phyloP scores from a whole-genome alignment of 2,329 filamentous ascomycete genomes.

The Conoideocrella luteorostrata region DNA sequence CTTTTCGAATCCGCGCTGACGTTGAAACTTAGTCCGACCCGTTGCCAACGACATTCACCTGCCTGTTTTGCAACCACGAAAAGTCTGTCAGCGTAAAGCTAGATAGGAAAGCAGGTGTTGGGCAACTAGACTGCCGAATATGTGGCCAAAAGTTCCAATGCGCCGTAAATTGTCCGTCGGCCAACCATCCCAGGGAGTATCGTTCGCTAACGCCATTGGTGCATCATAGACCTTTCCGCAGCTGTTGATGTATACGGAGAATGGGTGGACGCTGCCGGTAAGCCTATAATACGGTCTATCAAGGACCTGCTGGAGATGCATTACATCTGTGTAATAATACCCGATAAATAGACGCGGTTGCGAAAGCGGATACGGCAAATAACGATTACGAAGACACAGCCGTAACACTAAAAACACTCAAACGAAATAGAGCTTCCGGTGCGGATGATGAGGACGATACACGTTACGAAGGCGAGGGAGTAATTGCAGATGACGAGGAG shows the following conservation, averaged over 20 bases:
- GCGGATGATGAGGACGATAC: conserved; percentile 46
- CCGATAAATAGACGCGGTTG: conserved; percentile 39
- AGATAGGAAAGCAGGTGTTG: conserved; percentile 86
- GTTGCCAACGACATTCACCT: conserved; percentile 80
- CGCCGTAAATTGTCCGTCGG: conserved; percentile 73
- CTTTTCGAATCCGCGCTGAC: neutral
- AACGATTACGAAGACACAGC: conserved; percentile 22
- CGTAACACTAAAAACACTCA: conserved; percentile 13
- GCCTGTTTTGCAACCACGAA: conserved; percentile 97
- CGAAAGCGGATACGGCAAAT: conserved; percentile 35
- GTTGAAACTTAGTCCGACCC: conserved; percentile 51
- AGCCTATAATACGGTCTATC: too few relatives aligned
- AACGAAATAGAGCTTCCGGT: conserved; percentile 20
- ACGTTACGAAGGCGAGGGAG: conserved; percentile 47
- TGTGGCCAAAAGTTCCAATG: conserved; percentile 94
- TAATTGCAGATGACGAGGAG: conserved; percentile 50
- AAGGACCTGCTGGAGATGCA: too few relatives aligned
- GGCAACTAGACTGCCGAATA: conserved; percentile 80
- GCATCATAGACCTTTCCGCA: conserved; percentile 67
- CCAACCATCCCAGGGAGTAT: neutral
- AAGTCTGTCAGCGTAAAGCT: conserved; percentile 86
- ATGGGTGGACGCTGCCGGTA: conserved; percentile 84
- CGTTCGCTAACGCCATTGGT: conserved; percentile 5
- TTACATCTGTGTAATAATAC: neutral
- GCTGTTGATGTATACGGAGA: conserved; percentile 95